These are phyloP conservation scores for Melastoma malabathricum DNA, from an alignment of 345 rosid genomes.

Conservation along the genomic window DNA sequence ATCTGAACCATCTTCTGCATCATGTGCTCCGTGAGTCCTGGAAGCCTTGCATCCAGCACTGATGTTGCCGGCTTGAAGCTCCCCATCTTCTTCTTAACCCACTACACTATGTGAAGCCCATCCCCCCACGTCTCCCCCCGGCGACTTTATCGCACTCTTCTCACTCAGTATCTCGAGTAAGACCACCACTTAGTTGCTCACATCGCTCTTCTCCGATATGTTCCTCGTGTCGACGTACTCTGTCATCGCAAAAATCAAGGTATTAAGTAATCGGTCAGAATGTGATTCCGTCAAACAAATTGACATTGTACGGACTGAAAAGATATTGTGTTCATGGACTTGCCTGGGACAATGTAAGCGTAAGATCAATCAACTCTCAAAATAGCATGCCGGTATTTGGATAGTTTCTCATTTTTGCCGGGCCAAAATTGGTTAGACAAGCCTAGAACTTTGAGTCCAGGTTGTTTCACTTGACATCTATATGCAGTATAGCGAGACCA, in stretches of 20 bases:
- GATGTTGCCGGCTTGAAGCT: slow-evolving; percentile 76
- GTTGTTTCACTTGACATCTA: slow-evolving; percentile 90
- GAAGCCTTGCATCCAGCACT: slow-evolving; percentile 66
- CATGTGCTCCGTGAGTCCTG: slow-evolving; percentile 73
- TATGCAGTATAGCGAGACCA: slow-evolving; percentile 78
- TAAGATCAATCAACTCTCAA: slow-evolving; percentile 89
- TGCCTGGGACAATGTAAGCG: slow-evolving; percentile 96
- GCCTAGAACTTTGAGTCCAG: slow-evolving; percentile 76
- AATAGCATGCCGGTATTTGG: slow-evolving; percentile 65
- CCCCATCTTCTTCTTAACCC: slow-evolving; percentile 98
- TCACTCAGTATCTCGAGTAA: slow-evolving; percentile 77
- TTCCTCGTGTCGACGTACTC: slow-evolving; percentile 95
- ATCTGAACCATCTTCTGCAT: slow-evolving; percentile 97
- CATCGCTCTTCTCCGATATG: slow-evolving; percentile 93
- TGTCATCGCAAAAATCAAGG: slow-evolving; percentile 18
- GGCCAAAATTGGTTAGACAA: slow-evolving; percentile 79
- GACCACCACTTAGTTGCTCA: slow-evolving; percentile 87
- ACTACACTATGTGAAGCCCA: slow-evolving; percentile 81
- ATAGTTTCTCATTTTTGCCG: slow-evolving; percentile 75
- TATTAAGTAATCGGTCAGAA: neutral
- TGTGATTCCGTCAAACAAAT: no score
- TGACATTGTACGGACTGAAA: neutral
- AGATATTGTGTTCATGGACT: slow-evolving; percentile 4
- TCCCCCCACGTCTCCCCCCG: slow-evolving; percentile 29
- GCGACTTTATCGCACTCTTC: slow-evolving; percentile 65